Evolutionary conservation across 2,329 filamentous ascomycete species (phyloP).

Genomic region (Penicillium sp.): DNA sequence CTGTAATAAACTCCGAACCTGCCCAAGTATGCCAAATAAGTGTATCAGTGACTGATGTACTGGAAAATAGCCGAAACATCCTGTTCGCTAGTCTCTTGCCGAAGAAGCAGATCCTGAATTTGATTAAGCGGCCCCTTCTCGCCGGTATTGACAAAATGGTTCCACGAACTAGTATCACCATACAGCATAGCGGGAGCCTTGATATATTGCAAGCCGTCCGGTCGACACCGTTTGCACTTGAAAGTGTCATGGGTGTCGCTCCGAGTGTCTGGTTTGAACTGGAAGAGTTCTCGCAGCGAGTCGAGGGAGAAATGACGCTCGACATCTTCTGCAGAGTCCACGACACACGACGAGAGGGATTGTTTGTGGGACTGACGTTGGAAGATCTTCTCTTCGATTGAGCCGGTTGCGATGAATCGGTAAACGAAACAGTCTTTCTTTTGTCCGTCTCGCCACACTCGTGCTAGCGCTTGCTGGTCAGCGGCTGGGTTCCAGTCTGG

Average conservation of each 20-base stretch:
- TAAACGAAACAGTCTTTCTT: conserved; percentile 99
- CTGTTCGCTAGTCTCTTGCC: conserved; percentile 75
- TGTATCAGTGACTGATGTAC: conserved; percentile 81
- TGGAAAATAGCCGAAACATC: conserved; percentile 96
- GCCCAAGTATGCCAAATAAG: not conserved
- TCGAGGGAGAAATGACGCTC: conserved; percentile 95
- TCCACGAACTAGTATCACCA: conserved; percentile 98
- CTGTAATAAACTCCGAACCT: not conserved
- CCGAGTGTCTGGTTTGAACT: conserved; percentile 78
- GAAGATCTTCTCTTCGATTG: conserved; percentile 99
- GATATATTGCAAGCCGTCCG: conserved; percentile 79
- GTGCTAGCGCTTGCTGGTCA: conserved; percentile 92
- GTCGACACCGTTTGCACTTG: conserved; percentile 92
- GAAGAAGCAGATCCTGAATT: conserved; percentile 86
- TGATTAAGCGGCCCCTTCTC: conserved; percentile 64
- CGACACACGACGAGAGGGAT: conserved; percentile 90
- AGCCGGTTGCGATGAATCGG: conserved; percentile 97
- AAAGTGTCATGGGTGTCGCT: conserved; percentile 98
- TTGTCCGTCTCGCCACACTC: conserved; percentile 98
- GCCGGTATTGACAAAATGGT: conserved; percentile 84
- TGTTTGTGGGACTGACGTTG: conserved; percentile 98
- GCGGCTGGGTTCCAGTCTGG: conserved; percentile 98
- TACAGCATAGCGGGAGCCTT: conserved; percentile 96
- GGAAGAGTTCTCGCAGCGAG: conserved; percentile 86
- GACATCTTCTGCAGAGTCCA: conserved; percentile 94